Conservation (phyloP, 1,139 yeast species). For the Waltiozyma sp. region DNA sequence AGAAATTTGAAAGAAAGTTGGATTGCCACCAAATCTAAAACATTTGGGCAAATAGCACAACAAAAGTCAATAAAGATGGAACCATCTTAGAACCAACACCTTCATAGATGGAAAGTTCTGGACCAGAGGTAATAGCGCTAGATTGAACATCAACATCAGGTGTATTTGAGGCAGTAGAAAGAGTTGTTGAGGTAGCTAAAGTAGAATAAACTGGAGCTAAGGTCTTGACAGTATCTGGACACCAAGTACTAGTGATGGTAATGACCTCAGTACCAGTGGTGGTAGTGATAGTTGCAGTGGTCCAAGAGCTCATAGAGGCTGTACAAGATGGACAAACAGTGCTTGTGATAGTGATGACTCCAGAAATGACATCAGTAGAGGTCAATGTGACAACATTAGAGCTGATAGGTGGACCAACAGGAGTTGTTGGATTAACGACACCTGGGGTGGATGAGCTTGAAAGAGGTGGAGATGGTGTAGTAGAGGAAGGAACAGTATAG, state of each 20-base stretch:
- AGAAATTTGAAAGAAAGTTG: too few species aligned
- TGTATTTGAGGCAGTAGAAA: neutral
- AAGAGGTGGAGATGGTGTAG: too few species aligned
- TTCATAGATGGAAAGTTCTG: constrained; percentile 2
- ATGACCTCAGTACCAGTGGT: neutral
- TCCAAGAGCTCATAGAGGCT: neutral
- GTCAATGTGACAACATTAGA: neutral
- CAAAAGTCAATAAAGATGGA: constrained; percentile 1
- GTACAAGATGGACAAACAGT: neutral
- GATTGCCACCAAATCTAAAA: neutral
- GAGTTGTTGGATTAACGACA: neutral
- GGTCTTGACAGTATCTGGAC: neutral
- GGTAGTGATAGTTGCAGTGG: neutral
- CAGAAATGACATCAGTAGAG: neutral
- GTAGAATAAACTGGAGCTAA: neutral
- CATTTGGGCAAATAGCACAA: neutral
- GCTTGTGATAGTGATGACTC: neutral
- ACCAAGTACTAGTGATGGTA: constrained; percentile 1
- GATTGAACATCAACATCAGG: neutral
- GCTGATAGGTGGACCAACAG: neutral
- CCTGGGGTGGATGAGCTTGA: neutral
- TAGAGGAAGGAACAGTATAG: constrained; percentile 1
- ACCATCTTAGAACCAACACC: constrained; percentile 3
- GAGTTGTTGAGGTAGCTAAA: neutral
- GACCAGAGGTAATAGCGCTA: neutral